Conservation (phyloP, 176 grass and related monocot species). For the Ensete glaucum region DNA sequence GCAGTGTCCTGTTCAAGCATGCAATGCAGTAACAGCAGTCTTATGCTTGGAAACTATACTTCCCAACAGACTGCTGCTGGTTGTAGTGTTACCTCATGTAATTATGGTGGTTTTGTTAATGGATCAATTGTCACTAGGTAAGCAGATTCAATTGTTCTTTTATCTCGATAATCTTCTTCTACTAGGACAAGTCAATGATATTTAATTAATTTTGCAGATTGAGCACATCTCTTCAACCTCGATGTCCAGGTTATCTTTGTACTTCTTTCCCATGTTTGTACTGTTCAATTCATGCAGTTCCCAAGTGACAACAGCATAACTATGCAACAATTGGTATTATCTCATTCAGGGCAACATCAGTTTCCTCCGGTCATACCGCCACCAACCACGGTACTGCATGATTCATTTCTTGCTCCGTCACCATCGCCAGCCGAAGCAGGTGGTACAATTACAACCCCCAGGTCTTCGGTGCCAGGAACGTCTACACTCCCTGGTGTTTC, state of each 20-base stretch:
- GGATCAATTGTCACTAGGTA: slow-evolving; percentile 6
- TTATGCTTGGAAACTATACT: slow-evolving; percentile 9
- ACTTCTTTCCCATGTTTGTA: neutral
- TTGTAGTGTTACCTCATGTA: slow-evolving; percentile 10
- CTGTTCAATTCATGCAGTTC: neutral
- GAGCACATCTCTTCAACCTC: slow-evolving; percentile 2
- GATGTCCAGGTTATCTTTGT: neutral
- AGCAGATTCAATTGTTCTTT: neutral
- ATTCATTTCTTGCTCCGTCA: slow-evolving; percentile 6
- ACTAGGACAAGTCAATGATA: neutral
- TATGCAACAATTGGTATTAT: neutral
- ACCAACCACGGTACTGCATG: neutral
- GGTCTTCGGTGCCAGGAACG: neutral
- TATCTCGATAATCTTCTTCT: neutral
- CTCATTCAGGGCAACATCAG: slow-evolving; percentile 14
- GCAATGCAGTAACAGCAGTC: slow-evolving; percentile 7
- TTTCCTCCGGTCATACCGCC: slow-evolving; percentile 7
- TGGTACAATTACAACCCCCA: slow-evolving; percentile 6
- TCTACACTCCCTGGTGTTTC: slow-evolving; percentile 6
- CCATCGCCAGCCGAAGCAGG: slow-evolving; percentile 9
- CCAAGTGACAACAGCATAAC: neutral
- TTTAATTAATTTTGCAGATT: neutral
- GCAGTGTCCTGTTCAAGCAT: slow-evolving; percentile 9
- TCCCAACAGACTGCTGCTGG: slow-evolving; percentile 9
- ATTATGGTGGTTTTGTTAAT: slow-evolving; percentile 10